Percentiles rank a stretch among this genome's conserved stretches.
Evolutionary conservation across 495 filamentous ascomycete species (phyloP).

Genomic region (Annulohypoxylon moriforme): DNA sequence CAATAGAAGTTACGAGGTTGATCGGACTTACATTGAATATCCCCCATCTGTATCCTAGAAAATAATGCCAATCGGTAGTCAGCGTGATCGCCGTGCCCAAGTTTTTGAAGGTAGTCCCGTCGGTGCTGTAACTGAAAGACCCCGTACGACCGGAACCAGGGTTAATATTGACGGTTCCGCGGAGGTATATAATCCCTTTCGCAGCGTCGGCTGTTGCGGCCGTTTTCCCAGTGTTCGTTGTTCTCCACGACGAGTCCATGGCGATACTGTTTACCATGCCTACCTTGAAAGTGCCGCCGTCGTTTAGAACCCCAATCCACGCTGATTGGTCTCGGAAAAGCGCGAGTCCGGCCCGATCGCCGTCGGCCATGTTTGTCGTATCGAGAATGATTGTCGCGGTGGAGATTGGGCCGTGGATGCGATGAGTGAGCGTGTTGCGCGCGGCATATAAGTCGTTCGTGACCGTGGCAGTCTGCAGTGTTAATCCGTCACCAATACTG

Average conservation of each 20-base stretch:
- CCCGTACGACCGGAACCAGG: conserved; percentile 2
- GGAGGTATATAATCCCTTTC: conserved; percentile 3
- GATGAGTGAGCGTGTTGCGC: conserved; percentile 13
- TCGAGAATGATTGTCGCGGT: conserved; percentile 11
- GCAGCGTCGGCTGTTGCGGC: not conserved
- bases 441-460: conserved; percentile 7
- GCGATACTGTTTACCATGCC: conserved; percentile 12
- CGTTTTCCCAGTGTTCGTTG: conserved; percentile 5
- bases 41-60: conserved; percentile 6
- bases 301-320: conserved; percentile 1
- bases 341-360: not conserved
- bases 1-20: not conserved
- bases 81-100: not conserved
- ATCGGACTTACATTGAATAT: conserved; percentile 3
- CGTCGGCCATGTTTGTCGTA: conserved; percentile 1
- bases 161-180: conserved; percentile 7
- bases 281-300: not conserved
- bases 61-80: conserved; percentile 8
- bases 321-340: conserved; percentile 13
- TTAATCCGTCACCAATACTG: not conserved
- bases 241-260: conserved; percentile 4
- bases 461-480: conserved; percentile 3
- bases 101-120: conserved; percentile 4
- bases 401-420: conserved; percentile 3
- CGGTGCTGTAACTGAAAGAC: not conserved